These are phyloP conservation scores for Colletotrichum caudatum DNA, from an alignment of 2,329 filamentous ascomycete species.

Conservation along the genomic window DNA sequence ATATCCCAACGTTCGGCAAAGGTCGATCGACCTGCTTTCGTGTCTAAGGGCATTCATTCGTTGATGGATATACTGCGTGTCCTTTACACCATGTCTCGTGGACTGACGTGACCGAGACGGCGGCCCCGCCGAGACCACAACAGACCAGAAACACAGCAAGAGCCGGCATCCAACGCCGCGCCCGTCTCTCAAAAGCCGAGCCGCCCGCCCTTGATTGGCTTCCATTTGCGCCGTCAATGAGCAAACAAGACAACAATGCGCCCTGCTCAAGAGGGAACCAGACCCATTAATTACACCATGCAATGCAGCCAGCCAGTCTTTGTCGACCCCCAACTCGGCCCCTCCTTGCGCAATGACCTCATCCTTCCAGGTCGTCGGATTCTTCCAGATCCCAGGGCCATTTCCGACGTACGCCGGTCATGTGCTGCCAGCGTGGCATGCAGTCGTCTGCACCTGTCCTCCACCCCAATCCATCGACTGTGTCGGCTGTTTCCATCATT, in stretches of 20 bases:
- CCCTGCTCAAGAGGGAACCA: neutral
- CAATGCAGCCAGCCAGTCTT: conserved; percentile 5
- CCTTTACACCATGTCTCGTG: conserved; percentile 11
- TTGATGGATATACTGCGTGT: conserved; percentile 5
- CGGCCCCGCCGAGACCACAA: conserved; percentile 24
- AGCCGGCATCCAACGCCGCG: neutral
- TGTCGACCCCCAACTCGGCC: conserved; percentile 35
- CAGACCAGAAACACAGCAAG: conserved; percentile 4
- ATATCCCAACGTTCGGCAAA: conserved; percentile 3
- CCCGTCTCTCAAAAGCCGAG: conserved; percentile 1
- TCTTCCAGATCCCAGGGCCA: conserved; percentile 22
- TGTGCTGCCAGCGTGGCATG: conserved; percentile 44
- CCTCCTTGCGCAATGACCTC: conserved; percentile 38
- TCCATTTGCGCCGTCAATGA: conserved; percentile 18
- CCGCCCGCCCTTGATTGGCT: conserved; percentile 14
- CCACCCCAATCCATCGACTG: conserved; percentile 33
- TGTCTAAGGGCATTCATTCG: conserved; percentile 17
- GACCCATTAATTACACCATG: conserved; percentile 15
- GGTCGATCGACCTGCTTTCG: conserved; percentile 22
- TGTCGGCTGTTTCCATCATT: conserved; percentile 41
- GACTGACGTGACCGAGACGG: conserved; percentile 24
- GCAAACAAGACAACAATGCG: conserved; percentile 34
- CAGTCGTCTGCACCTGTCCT: conserved; percentile 36
- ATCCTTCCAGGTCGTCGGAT: conserved; percentile 40
- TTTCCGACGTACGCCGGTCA: conserved; percentile 21